A percentile compares a stretch with the other conserved stretches of the same genome.
Evolutionary conservation across 805 yeast genomes (phyloP).

Genomic region (Ogataea methanolica): DNA sequence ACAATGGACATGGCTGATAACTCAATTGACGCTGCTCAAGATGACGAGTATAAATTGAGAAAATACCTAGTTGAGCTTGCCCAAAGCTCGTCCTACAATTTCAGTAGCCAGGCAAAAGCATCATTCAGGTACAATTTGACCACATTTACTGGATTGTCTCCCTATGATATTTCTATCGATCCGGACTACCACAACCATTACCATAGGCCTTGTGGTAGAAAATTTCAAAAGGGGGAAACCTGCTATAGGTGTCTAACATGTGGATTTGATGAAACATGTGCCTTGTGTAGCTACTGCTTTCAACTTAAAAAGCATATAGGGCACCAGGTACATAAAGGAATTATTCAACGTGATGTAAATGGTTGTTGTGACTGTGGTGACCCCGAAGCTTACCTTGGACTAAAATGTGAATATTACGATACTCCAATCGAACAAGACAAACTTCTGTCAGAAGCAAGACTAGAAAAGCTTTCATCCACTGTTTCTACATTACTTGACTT

Average conservation of each 20-base stretch:
- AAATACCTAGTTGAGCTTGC: slow-evolving; percentile 39
- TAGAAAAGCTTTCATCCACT: slow-evolving; percentile 21
- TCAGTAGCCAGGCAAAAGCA: slow-evolving; percentile 25
- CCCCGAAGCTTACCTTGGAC: slow-evolving; percentile 69
- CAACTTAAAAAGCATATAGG: slow-evolving; percentile 64
- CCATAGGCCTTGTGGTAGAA: slow-evolving; percentile 68
- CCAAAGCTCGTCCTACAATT: slow-evolving; percentile 27
- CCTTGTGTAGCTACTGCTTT: slow-evolving; percentile 74
- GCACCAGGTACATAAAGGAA: slow-evolving; percentile 63
- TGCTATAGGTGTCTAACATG: slow-evolving; percentile 73
- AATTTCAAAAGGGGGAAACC: slow-evolving; percentile 74
- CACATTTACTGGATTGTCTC: slow-evolving; percentile 8
- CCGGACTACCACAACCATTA: slow-evolving; percentile 39
- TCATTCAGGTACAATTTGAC: slow-evolving; percentile 37
- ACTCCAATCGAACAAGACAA: neutral
- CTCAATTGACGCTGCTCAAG: neutral
- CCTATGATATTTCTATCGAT: slow-evolving; percentile 18
- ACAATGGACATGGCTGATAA: too few relatives aligned
- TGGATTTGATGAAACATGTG: slow-evolving; percentile 80
- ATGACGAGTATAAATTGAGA: slow-evolving; percentile 13
- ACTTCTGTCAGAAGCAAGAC: neutral
- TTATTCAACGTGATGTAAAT: slow-evolving; percentile 61
- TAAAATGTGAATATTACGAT: slow-evolving; percentile 43
- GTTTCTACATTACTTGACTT: slow-evolving; percentile 51
- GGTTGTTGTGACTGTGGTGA: slow-evolving; percentile 92